Percentiles rank a stretch among this genome's conserved stretches.
Evolutionary conservation across 148 eudicot species (phyloP).

Genomic region (Limonium bicolor): DNA sequence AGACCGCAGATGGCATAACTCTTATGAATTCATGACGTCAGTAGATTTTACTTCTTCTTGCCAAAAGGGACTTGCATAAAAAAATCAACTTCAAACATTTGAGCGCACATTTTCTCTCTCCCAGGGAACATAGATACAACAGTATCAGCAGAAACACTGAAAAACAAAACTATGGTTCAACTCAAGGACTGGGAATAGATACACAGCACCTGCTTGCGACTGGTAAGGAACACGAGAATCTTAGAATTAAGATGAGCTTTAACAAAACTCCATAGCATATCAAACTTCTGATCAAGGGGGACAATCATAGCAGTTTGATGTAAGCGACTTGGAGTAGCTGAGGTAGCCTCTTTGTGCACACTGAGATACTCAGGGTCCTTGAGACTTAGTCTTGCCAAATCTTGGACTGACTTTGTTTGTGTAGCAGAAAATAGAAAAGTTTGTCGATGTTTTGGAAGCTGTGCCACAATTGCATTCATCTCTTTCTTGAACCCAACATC

Average conservation of each 20-base stretch:
- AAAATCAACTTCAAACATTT: too few species aligned
- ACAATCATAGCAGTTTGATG: conserved; percentile 55
- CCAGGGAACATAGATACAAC: too few species aligned
- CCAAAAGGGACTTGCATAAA: too few species aligned
- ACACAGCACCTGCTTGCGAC: conserved; percentile 92
- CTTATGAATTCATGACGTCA: too few species aligned
- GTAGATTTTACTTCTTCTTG: too few species aligned
- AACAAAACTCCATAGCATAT: conserved; percentile 85
- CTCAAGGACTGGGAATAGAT: too few species aligned
- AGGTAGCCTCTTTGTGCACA: conserved; percentile 66
- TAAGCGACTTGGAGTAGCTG: conserved; percentile 73
- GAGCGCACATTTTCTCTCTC: too few species aligned
- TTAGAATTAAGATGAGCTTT: conserved; percentile 73
- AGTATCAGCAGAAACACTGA: too few species aligned
- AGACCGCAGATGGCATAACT: too few species aligned
- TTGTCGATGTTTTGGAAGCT: conserved; percentile 68
- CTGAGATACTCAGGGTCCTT: conserved; percentile 93
- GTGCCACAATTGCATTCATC: conserved; percentile 70
- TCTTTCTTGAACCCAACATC: conserved; percentile 73
- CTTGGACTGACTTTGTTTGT: conserved; percentile 85
- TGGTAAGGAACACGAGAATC: conserved; percentile 82
- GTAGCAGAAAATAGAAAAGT: conserved; percentile 91
- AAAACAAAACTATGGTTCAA: too few species aligned
- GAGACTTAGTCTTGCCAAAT: conserved; percentile 91
- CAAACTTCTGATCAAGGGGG: conserved; percentile 70